A percentile compares a stretch with the other conserved stretches of the same genome.
Evolutionary conservation across 805 yeast species (phyloP).

Genomic region (Cyberlindnera bimundalis): DNA sequence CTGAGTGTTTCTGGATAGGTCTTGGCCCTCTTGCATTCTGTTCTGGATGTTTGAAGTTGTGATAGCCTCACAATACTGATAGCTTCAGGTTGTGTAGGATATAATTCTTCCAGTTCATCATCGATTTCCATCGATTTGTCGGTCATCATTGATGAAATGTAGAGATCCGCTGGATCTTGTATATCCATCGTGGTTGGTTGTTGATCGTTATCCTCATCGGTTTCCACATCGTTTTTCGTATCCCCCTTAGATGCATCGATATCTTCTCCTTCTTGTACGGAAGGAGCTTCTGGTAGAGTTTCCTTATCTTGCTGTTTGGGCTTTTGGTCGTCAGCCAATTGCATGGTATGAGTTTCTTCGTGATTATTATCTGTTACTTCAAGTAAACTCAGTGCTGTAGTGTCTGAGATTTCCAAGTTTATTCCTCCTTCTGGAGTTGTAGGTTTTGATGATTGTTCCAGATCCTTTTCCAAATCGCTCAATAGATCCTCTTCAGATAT

Average conservation of each 20-base stretch:
- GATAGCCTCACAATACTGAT: conserved; percentile 19
- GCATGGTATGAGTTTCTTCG: too few relatives aligned
- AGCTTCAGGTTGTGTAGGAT: conserved; percentile 29
- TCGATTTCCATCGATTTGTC: conserved; percentile 20
- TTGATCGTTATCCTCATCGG: too few relatives aligned
- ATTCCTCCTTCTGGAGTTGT: too few relatives aligned
- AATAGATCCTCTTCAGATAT: neutral
- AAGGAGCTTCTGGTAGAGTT: too few relatives aligned
- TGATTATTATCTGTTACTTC: too few relatives aligned
- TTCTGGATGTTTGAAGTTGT: conserved; percentile 13
- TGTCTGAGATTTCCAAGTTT: neutral
- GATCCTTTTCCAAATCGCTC: too few relatives aligned
- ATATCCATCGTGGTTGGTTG: too few relatives aligned
- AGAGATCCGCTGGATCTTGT: neutral
- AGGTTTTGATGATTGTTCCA: too few relatives aligned
- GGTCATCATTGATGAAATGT: conserved; percentile 5
- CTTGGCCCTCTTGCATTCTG: conserved; percentile 1
- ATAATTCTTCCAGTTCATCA: conserved; percentile 28
- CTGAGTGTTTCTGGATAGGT: neutral
- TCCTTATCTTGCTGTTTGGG: too few relatives aligned
- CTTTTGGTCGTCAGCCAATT: too few relatives aligned
- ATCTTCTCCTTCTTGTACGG: too few relatives aligned
- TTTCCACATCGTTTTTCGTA: neutral
- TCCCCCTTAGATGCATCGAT: too few relatives aligned
- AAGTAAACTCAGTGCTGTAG: neutral